Conservation (phyloP, 2,329 filamentous ascomycete genomes). For the Zymoseptoria tritici region DNA sequence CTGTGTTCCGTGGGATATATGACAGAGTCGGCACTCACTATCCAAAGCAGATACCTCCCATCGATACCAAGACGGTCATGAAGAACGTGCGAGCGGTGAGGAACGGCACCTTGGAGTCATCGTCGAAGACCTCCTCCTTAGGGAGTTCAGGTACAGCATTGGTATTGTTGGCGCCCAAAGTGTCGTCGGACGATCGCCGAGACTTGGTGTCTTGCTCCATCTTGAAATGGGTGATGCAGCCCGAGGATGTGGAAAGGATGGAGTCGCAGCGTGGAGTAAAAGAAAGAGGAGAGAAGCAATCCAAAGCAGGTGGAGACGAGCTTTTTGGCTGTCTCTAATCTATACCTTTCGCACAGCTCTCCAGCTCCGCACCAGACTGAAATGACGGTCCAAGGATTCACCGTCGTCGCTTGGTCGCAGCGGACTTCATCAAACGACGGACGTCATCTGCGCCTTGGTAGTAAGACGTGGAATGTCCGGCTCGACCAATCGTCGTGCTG, state of each 20-base stretch:
- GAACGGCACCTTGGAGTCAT: conserved; percentile 10
- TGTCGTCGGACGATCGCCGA: neutral
- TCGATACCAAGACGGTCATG: conserved; percentile 26
- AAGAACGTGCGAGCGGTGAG: conserved; percentile 19
- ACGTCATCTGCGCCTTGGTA: neutral
- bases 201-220: neutral
- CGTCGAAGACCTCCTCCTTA: conserved; percentile 10
- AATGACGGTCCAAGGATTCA: neutral
- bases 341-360: neutral
- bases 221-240: neutral
- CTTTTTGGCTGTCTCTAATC: neutral
- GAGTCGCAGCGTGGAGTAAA: neutral
- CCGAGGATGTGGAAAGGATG: neutral
- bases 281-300: neutral
- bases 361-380: too few relatives aligned
- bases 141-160: neutral
- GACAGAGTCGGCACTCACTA: conserved; percentile 15
- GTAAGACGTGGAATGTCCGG: neutral
- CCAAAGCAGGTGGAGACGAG: neutral
- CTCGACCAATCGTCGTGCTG: neutral
- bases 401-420: neutral
- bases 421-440: neutral
- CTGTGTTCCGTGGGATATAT: too few relatives aligned
- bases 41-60: conserved; percentile 30
- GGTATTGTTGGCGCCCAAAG: neutral